Base-by-base conservation (phyloP, 148 eudicot genomes). In the Salicornia ramosissima region DNA sequence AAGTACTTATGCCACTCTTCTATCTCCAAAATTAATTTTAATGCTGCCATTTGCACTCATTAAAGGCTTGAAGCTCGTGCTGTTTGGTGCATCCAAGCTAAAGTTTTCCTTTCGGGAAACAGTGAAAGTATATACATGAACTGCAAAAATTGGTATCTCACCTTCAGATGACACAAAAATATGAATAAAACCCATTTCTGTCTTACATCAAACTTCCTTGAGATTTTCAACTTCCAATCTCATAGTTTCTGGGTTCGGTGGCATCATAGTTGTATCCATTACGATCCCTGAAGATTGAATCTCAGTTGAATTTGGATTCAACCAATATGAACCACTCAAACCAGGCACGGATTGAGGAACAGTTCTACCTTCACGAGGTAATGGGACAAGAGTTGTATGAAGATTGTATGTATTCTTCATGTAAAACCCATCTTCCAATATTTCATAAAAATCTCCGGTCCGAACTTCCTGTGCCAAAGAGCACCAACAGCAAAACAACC, bases 401-500 rank as follows among this genome's bases (percentile, higher is more conserved):
- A 49, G 62, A 50, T 51, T 45, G 29, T 70, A 67, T 39, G 58
- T 78, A 30, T 68, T 68, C 73, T 79, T 85, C 71, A 53, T 86
- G 65, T 57, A 76, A 73, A 90, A 80, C 45, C 84, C 84, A 26
- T 88, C 82, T 55, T 93, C 95, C 43, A 85, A 79, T 24, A 86
- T 71, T 36, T 94, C 85, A 53, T 91, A 94, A 13, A 75, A 78
- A 76, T 94, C 89, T 33, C 81, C 99, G 10, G 99, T 94, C 52
- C 99, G 82, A 19, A 89, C 91, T 78, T 95, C 99, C 78, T 95
- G 99, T 64, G 99, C 96, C 57, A 95, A 77, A 46, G 99, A 84
- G 57, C 99, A 95, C 96, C 99, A 95, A 65, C 99, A 95, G 78
- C 96, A 93, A 63, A 72, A 91, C 52, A 95, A 84, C 99, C 99